Conservation (phyloP, 2,329 filamentous ascomycete species). For the Alternaria ventricosa region DNA sequence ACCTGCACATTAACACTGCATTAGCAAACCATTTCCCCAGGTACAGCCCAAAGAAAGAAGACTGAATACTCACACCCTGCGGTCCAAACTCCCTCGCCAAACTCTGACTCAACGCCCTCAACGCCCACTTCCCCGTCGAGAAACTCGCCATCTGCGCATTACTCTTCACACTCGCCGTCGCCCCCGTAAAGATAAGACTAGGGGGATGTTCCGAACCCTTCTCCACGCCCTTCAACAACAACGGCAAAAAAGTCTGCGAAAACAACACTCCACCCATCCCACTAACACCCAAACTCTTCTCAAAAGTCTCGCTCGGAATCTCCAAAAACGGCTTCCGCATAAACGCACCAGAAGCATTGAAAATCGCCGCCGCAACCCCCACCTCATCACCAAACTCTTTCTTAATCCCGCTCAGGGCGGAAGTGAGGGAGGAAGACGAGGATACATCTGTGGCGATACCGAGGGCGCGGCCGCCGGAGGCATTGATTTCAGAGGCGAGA, state of each 20-base stretch:
- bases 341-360: conserved; percentile 70
- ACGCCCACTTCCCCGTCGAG: conserved; percentile 79
- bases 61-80: conserved; percentile 59
- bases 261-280: conserved; percentile 75
- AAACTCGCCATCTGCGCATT: conserved; percentile 74
- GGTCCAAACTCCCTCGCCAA: conserved; percentile 85
- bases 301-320: conserved; percentile 64
- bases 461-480: conserved; percentile 70
- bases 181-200: conserved; percentile 83
- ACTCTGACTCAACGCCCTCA: conserved; percentile 75
- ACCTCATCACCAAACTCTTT: conserved; percentile 62
- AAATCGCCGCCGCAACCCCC: conserved; percentile 65
- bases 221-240: conserved; percentile 68
- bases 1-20: conserved; percentile 43
- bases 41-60: too few species aligned
- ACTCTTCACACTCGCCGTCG: conserved; percentile 79
- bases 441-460: conserved; percentile 73
- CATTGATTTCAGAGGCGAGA: conserved; percentile 73
- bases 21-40: background rate
- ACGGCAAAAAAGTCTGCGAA: conserved; percentile 72
- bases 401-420: conserved; percentile 62
- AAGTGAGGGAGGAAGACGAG: conserved; percentile 60
- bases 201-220: conserved; percentile 67
- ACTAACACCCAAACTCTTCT: conserved; percentile 55
- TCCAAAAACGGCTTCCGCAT: conserved; percentile 67